Evolutionary conservation across 176 grass and related monocot species (phyloP).

Genomic region (Chloris gayana): DNA sequence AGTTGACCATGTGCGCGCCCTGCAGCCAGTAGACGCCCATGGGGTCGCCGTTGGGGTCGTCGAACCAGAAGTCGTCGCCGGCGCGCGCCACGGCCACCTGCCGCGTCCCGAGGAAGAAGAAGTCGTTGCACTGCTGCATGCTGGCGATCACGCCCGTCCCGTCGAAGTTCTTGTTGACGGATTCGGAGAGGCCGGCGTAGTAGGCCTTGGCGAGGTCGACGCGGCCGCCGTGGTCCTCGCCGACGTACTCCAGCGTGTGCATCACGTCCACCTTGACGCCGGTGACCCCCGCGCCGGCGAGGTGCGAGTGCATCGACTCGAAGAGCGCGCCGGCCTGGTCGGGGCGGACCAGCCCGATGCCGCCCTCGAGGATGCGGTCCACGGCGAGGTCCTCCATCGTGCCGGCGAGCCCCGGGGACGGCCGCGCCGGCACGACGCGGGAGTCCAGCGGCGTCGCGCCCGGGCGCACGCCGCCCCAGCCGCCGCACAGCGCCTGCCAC

Average conservation of each 20-base stretch:
- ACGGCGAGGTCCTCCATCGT: constrained; percentile 73
- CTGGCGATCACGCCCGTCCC: constrained; percentile 74
- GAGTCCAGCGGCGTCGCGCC: constrained; percentile 30
- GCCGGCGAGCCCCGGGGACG: constrained; percentile 42
- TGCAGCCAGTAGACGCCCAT: constrained; percentile 69
- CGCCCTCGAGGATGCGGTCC: constrained; percentile 53
- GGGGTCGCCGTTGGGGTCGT: constrained; percentile 67
- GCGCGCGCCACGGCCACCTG: constrained; percentile 44
- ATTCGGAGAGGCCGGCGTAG: constrained; percentile 50
- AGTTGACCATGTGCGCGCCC: constrained; percentile 82
- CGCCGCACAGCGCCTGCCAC: constrained; percentile 73
- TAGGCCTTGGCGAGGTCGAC: constrained; percentile 68
- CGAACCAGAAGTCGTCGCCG: constrained; percentile 79
- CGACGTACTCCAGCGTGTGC: constrained; percentile 63
- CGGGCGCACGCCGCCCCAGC: constrained; percentile 65
- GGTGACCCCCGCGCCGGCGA: constrained; percentile 51
- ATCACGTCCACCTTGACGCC: constrained; percentile 82
- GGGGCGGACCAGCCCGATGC: constrained; percentile 55
- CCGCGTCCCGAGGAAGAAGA: constrained; percentile 62
- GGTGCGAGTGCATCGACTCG: constrained; percentile 64
- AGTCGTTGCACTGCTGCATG: constrained; percentile 90
- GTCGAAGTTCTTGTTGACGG: constrained; percentile 50
- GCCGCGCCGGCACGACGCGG: background rate
- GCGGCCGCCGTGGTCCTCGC: constrained; percentile 58
- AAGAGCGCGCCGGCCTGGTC: constrained; percentile 46